Base-by-base conservation (phyloP, 345 rosid genomes). In the Atalantia buxifolia region DNA sequence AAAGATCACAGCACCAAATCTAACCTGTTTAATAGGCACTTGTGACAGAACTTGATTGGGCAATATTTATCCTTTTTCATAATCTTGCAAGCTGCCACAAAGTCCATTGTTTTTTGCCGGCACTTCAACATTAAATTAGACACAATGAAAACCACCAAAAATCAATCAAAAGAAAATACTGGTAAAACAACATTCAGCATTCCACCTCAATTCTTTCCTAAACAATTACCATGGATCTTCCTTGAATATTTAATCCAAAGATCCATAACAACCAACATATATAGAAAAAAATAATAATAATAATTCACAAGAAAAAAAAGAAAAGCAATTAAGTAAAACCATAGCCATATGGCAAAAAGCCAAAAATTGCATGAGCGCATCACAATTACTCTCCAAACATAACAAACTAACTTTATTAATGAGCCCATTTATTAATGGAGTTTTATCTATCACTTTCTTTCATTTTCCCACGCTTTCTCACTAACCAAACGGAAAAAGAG, bases 1-100 rank as follows among this genome's bases (percentile, higher is more conserved):
- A 71, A 38, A 16, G 77, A 71, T 22, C 9, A 25, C 25, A 62
- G 30, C 75, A 53, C 21, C 28, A 76, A 79, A 27, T 36, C 80
- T 19, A 70, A 92, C 98, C 98, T 90, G 90, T 89, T 90, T 78
- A 27, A 3, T 71, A 96, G 82, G 85, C 99, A 96, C 78, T 83
- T 89, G 66, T 82, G 86, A 85, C 99, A 96, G 27, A 73, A 91
- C 59, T 77, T 88, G 55, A 91, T 77, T 6, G 85, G 64, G 48
- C 98, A 96, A 21, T 70, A 82, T 81, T 71, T 88, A 64, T 61
- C 48, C 63, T 55, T 72, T 70, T 83, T 91, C 79, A 35, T 33
- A 80, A 76, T 86, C 77, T 84, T 86, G 76, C 99, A 96, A 0
- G 74, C 31, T 24, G 92, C 97, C 38, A 72, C 8, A 59, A 89